Conservation (phyloP, 331 rosid species). For the Malus hybrid region DNA sequence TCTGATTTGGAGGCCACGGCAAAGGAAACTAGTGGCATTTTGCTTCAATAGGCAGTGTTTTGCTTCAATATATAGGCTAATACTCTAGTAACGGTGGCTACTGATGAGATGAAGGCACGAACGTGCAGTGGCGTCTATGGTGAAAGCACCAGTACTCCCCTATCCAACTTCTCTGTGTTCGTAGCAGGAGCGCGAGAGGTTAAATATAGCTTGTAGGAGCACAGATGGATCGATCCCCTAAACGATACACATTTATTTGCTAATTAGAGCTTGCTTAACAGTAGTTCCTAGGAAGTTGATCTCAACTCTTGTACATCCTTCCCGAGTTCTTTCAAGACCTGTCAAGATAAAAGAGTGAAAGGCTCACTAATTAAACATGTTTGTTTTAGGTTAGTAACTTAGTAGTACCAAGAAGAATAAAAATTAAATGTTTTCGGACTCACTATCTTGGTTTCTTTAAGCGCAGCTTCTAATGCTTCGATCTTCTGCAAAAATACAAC, state of each 20-base stretch:
- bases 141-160: neutral
- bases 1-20: too few relatives aligned
- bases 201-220: neutral
- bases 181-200: neutral
- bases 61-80: too few relatives aligned
- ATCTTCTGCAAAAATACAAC: slow-evolving; percentile 49
- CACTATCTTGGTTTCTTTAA: slow-evolving; percentile 58
- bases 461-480: slow-evolving; percentile 56
- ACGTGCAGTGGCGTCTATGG: too few relatives aligned
- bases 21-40: too few relatives aligned
- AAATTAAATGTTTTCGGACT: slow-evolving; percentile 13
- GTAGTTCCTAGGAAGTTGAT: slow-evolving; percentile 9
- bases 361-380: neutral
- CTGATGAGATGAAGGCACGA: too few relatives aligned
- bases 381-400: neutral
- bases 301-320: slow-evolving; percentile 18
- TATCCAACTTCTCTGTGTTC: neutral
- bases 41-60: too few relatives aligned
- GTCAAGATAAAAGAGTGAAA: slow-evolving; percentile 3
- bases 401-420: neutral
- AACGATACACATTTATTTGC: neutral
- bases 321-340: slow-evolving; percentile 56
- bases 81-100: too few relatives aligned
- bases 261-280: neutral
- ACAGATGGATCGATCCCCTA: neutral